Evolutionary conservation across 371 early-diverging fungal species (phyloP).

Genomic region (Chytridium lagenaria): DNA sequence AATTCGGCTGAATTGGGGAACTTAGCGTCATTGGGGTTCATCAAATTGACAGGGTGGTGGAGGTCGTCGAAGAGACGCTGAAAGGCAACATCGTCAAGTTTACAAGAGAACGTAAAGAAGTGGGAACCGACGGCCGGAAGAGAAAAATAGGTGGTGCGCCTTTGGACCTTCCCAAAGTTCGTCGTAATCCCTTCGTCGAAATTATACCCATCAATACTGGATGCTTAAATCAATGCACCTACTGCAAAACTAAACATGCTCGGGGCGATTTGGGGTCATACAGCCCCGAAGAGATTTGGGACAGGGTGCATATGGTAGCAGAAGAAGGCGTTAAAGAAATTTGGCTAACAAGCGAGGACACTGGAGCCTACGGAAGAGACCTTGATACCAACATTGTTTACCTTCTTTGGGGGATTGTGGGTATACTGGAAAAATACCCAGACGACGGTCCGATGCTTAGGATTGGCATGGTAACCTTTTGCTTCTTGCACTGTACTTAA

Average conservation of each 20-base stretch:
- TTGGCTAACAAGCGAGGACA: constrained; percentile 64
- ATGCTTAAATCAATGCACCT: constrained; percentile 64
- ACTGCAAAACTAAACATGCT: constrained; percentile 67
- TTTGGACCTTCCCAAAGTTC: constrained; percentile 58
- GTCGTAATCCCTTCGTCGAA: constrained; percentile 58
- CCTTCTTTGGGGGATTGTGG: constrained; percentile 50
- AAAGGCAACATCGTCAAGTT: constrained; percentile 52
- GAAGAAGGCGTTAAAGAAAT: constrained; percentile 61
- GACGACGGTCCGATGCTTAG: constrained; percentile 51
- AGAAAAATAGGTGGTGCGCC: constrained; percentile 56
- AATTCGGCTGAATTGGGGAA: constrained; percentile 40
- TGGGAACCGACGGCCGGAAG: constrained; percentile 25
- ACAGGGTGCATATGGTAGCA: constrained; percentile 48
- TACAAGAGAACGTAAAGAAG: constrained; percentile 39
- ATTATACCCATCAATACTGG: constrained; percentile 62
- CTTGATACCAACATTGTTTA: constrained; percentile 54
- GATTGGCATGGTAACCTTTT: constrained; percentile 45
- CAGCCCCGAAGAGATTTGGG: constrained; percentile 50
- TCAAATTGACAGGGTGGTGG: constrained; percentile 61
- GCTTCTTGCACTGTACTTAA: background rate
- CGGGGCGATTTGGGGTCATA: constrained; percentile 52
- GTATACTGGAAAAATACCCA: constrained; percentile 45
- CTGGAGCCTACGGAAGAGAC: constrained; percentile 62
- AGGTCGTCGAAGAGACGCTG: constrained; percentile 61
- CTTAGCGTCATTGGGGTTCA: constrained; percentile 58